Evolutionary conservation across 768 basidiomycete genomes (phyloP).

Genomic region (Podaxis mareebaensis): DNA sequence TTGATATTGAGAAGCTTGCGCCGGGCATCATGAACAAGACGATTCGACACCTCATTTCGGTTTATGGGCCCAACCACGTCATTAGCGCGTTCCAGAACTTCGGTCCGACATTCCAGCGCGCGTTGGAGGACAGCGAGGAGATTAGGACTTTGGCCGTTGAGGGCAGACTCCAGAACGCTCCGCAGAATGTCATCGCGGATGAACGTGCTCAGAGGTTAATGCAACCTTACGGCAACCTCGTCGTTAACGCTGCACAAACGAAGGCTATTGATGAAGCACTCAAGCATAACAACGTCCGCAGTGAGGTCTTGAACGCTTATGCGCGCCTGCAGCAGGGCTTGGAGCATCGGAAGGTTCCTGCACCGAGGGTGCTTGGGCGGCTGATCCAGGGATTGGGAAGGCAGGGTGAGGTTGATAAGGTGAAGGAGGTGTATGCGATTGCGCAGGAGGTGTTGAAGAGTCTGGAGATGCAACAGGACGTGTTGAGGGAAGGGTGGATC

Average conservation of each 20-base stretch:
- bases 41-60: constrained; percentile 9
- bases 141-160: constrained; percentile 7
- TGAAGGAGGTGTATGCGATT: constrained; percentile 63
- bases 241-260: constrained; percentile 1
- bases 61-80: constrained; percentile 24
- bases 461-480: constrained; percentile 29
- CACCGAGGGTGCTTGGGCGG: constrained; percentile 50
- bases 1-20: not conserved
- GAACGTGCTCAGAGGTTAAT: not conserved
- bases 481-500: constrained; percentile 59
- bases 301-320: constrained; percentile 39
- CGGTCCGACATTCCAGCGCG: constrained; percentile 31
- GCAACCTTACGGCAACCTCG: not conserved
- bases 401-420: constrained; percentile 55
- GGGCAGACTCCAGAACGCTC: not conserved
- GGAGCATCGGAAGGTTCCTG: constrained; percentile 48
- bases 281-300: constrained; percentile 7
- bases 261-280: constrained; percentile 16
- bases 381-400: constrained; percentile 76
- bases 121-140: constrained; percentile 25
- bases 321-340: constrained; percentile 47
- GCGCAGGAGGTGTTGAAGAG: constrained; percentile 62
- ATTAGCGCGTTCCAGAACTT: constrained; percentile 28
- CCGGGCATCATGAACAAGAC: constrained; percentile 7
- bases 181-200: not conserved